Conservation (phyloP, 1,139 yeast genomes). For the Candida gigantensis region DNA sequence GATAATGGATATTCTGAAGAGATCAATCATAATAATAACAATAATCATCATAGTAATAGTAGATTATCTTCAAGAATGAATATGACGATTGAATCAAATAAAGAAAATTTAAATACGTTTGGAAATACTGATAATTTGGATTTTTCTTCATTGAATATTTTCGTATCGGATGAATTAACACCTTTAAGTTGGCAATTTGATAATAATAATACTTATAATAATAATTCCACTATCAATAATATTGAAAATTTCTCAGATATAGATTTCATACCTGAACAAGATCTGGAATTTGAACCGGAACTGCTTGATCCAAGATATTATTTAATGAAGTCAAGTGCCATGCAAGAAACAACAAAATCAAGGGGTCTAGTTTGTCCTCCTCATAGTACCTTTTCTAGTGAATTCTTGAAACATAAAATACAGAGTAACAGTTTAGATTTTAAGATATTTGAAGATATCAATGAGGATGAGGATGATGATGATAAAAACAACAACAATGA, state of each 20-base stretch:
- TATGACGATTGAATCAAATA: too few species aligned
- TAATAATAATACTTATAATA: too few species aligned
- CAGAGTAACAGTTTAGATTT: background rate
- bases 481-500: too few species aligned
- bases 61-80: too few species aligned
- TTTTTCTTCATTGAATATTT: background rate
- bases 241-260: background rate
- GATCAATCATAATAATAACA: too few species aligned
- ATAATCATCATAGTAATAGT: too few species aligned
- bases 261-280: background rate
- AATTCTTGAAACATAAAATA: background rate
- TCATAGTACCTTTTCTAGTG: background rate
- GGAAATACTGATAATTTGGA: background rate
- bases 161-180: background rate
- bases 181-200: background rate
- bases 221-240: too few species aligned
- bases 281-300: slow-evolving; percentile 1
- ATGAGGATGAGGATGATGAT: background rate
- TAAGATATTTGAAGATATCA: background rate
- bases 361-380: background rate
- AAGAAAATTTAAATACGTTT: background rate
- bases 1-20: too few species aligned
- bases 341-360: background rate
- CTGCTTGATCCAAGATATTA: slow-evolving; percentile 8
- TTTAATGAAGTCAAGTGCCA: slow-evolving; percentile 1